A percentile compares a stretch with the other conserved stretches of the same genome.
phyloP scores from a whole-genome alignment of 768 basidiomycete species.

The Leucosporidium creatinivorum region DNA sequence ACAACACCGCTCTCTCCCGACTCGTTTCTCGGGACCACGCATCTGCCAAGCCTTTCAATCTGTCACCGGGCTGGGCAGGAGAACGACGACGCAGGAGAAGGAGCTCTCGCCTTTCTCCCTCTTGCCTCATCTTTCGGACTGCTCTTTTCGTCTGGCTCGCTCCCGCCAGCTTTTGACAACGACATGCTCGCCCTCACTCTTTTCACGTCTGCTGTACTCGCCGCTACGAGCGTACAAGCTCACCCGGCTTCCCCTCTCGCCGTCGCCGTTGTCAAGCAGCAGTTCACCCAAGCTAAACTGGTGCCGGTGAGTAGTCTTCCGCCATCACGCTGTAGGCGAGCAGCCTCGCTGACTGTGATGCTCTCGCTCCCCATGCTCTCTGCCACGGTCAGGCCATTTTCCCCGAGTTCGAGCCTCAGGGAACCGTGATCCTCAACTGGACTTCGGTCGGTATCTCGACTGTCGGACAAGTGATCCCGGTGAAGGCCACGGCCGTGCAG shows the following conservation, averaged over 20 bases:
- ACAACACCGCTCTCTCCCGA: too few species aligned
- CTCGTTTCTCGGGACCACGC: too few species aligned
- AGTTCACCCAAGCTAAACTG: neutral
- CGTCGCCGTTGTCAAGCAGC: neutral
- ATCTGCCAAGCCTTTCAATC: too few species aligned
- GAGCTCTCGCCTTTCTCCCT: too few species aligned
- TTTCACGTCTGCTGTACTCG: too few species aligned
- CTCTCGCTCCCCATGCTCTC: neutral
- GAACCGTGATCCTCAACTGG: neutral
- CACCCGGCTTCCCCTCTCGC: neutral
- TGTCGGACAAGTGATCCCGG: neutral
- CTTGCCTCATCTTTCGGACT: too few species aligned
- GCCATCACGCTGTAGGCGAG: too few species aligned
- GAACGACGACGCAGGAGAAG: too few species aligned
- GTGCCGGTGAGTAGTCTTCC: neutral
- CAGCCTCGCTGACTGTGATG: neutral
- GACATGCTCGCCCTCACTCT: too few species aligned
- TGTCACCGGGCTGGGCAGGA: too few species aligned
- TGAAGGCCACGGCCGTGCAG: neutral
- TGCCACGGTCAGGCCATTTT: neutral
- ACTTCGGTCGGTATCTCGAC: neutral
- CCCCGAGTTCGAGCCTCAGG: neutral
- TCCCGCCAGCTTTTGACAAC: too few species aligned
- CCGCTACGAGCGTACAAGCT: neutral
- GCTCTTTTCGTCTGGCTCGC: too few species aligned